Evolutionary conservation across 1,284 basidiomycete species (phyloP).

Genomic region (Ustilago lituana): DNA sequence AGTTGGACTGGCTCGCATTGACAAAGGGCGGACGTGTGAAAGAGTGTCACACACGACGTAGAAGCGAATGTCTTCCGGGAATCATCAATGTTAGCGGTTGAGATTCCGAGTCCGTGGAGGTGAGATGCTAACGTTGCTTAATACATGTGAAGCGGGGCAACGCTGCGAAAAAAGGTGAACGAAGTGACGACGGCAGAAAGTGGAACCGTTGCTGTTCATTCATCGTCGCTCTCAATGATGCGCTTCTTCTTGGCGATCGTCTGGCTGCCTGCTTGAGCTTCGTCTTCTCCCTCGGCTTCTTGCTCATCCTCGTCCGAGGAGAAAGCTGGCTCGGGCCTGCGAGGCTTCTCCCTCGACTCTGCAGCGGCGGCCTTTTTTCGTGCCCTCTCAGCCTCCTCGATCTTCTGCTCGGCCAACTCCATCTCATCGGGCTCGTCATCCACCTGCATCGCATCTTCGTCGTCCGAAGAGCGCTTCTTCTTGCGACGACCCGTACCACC

Average conservation of each 20-base stretch:
- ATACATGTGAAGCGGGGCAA: too few relatives aligned
- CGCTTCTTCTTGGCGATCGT: slow-evolving; percentile 47
- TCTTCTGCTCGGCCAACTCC: slow-evolving; percentile 56
- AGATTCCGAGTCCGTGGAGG: too few relatives aligned
- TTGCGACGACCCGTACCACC: slow-evolving; percentile 20
- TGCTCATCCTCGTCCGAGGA: slow-evolving; percentile 49
- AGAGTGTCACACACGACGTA: too few relatives aligned
- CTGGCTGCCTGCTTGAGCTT: slow-evolving; percentile 18
- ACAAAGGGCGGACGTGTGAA: too few relatives aligned
- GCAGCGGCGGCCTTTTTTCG: slow-evolving; percentile 36
- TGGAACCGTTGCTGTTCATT: slow-evolving; percentile 9
- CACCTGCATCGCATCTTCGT: slow-evolving; percentile 57
- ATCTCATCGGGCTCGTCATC: slow-evolving; percentile 61
- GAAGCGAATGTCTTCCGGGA: too few relatives aligned
- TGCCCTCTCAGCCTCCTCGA: slow-evolving; percentile 43
- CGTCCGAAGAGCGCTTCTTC: slow-evolving; percentile 37
- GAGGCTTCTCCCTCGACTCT: slow-evolving; percentile 18
- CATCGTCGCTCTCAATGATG: slow-evolving; percentile 53
- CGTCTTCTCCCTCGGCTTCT: slow-evolving; percentile 28
- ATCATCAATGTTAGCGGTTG: too few relatives aligned
- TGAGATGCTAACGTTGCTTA: too few relatives aligned
- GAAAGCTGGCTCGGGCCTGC: slow-evolving; percentile 39
- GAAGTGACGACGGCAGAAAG: too few relatives aligned
- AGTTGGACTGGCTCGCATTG: too few relatives aligned
- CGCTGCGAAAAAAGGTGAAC: too few relatives aligned